Percentiles rank a stretch among this genome's conserved stretches.
These are phyloP conservation scores for Monilinia polystroma DNA, from an alignment of 2,329 filamentous ascomycete species.

Conservation along the genomic window DNA sequence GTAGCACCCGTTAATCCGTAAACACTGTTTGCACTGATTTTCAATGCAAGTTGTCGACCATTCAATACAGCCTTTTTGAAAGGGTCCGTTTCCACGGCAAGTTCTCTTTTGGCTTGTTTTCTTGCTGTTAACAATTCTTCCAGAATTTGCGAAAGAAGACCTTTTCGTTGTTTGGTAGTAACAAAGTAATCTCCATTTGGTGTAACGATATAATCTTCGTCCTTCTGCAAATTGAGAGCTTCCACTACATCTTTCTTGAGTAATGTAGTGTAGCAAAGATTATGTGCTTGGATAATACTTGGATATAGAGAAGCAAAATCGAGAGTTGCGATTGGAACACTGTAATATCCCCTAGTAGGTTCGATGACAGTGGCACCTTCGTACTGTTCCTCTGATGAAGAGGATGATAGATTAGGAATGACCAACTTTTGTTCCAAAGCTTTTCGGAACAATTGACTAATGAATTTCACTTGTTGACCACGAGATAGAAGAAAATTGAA, in stretches of 20 bases:
- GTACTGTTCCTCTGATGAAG: conserved; percentile 81
- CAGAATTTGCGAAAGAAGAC: conserved; percentile 88
- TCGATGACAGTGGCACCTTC: conserved; percentile 98
- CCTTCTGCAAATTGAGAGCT: conserved; percentile 73
- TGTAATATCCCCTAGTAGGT: conserved; percentile 88
- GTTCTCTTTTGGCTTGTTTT: conserved; percentile 90
- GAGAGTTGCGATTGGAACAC: conserved; percentile 90
- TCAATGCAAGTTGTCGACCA: conserved; percentile 92
- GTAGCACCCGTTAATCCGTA: conserved; percentile 97
- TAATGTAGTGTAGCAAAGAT: conserved; percentile 94
- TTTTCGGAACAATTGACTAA: conserved; percentile 96
- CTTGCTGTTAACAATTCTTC: conserved; percentile 88
- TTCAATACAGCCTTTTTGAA: conserved; percentile 99
- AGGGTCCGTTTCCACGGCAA: conserved; percentile 84
- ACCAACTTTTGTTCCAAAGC: conserved; percentile 90
- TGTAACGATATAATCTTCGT: conserved; percentile 94
- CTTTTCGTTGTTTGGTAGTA: conserved; percentile 84
- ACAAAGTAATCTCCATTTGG: conserved; percentile 93
- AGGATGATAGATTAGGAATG: conserved; percentile 78
- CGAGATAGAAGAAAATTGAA: conserved; percentile 92
- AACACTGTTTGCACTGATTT: conserved; percentile 95
- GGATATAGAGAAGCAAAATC: conserved; percentile 99
- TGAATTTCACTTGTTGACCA: conserved; percentile 95
- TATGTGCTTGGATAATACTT: conserved; percentile 98
- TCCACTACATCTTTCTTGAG: conserved; percentile 77